Evolutionary conservation across 208 protist species (phyloP).

Genomic region (Strigomonas culicis): DNA sequence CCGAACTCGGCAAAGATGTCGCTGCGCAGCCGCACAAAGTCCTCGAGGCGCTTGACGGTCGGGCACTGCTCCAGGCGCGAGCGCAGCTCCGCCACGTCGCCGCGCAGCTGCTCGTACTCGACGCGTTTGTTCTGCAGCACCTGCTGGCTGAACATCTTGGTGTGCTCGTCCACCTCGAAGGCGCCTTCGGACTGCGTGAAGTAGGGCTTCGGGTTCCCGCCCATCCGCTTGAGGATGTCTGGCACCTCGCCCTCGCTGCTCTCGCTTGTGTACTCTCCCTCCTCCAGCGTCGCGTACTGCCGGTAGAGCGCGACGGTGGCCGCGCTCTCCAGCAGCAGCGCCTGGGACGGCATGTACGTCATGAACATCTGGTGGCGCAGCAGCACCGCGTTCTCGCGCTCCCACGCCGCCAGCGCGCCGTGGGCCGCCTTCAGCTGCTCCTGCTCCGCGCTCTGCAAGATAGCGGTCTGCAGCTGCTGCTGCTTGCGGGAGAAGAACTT

Average conservation of each 20-base stretch:
- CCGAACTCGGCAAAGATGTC: constrained; percentile 60
- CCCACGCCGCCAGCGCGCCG: constrained; percentile 70
- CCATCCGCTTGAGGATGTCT: constrained; percentile 62
- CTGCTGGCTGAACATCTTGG: constrained; percentile 86
- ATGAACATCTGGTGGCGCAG: constrained; percentile 85
- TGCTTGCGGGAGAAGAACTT: constrained; percentile 78
- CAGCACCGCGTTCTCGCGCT: constrained; percentile 74
- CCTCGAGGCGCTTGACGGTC: constrained; percentile 46
- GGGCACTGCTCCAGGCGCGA: constrained; percentile 47
- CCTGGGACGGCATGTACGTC: constrained; percentile 72
- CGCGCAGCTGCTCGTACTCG: constrained; percentile 81
- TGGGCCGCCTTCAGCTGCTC: constrained; percentile 67
- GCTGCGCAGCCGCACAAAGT: constrained; percentile 58
- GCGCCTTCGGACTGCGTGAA: constrained; percentile 56
- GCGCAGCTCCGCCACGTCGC: constrained; percentile 42
- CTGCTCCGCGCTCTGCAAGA: constrained; percentile 62
- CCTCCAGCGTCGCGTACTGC: constrained; percentile 76
- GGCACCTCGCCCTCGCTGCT: constrained; percentile 77
- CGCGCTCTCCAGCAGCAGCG: constrained; percentile 72
- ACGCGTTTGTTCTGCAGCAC: constrained; percentile 84
- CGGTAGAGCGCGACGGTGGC: constrained; percentile 79
- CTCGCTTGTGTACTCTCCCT: constrained; percentile 74
- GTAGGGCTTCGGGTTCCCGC: constrained; percentile 52
- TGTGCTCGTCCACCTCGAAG: constrained; percentile 80
- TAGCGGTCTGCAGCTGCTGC: constrained; percentile 56